A percentile compares a stretch with the other conserved stretches of the same genome.
Conservation (phyloP, 169 alveolate genomes). For the Eimeria tenella region DNA sequence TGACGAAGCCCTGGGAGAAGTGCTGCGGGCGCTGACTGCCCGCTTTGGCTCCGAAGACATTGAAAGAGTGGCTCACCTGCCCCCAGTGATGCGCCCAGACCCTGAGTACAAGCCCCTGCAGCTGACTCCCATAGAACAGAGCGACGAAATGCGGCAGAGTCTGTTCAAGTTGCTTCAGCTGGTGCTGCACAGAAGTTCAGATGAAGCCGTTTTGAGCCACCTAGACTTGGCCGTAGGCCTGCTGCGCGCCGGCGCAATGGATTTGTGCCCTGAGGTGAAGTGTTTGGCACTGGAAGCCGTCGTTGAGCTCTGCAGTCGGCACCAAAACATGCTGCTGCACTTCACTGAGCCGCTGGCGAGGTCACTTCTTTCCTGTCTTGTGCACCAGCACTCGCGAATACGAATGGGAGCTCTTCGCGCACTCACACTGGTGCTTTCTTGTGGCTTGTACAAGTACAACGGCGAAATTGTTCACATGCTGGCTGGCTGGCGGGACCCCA, state of each 20-base stretch:
- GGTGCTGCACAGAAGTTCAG: constrained; percentile 55
- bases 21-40: constrained; percentile 50
- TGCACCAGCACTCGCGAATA: constrained; percentile 88
- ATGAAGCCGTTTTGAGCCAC: constrained; percentile 30
- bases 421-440: constrained; percentile 87
- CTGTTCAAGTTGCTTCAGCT: constrained; percentile 50
- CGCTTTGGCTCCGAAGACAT: constrained; percentile 77
- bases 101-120: constrained; percentile 79
- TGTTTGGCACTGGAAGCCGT: constrained; percentile 85
- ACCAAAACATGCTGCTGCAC: constrained; percentile 86
- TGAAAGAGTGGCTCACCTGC: constrained; percentile 79
- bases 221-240: constrained; percentile 89
- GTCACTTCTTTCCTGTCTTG: constrained; percentile 88
- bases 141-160: constrained; percentile 76
- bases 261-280: constrained; percentile 90
- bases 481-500: constrained; percentile 95
- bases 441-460: constrained; percentile 92
- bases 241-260: constrained; percentile 92
- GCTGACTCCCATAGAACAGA: constrained; percentile 74
- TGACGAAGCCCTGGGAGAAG: neutral
- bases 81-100: constrained; percentile 76
- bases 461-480: constrained; percentile 89
- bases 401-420: constrained; percentile 92
- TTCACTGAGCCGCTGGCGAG: constrained; percentile 91
- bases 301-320: constrained; percentile 82